Conservation (phyloP, 192 early-diverging fungal genomes). For the Entophlyctis luteolus region DNA sequence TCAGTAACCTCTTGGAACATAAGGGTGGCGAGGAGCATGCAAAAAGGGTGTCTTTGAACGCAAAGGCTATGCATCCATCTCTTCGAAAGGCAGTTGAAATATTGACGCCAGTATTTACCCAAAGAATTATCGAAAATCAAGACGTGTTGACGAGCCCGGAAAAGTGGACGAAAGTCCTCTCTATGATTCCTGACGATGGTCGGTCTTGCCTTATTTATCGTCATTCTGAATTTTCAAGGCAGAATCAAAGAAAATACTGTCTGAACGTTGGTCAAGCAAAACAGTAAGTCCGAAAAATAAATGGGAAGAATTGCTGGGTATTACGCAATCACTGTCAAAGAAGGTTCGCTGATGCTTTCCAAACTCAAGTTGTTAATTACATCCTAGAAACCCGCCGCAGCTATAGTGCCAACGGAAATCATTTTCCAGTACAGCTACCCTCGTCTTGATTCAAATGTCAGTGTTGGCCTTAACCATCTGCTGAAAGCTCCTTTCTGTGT, state of each 20-base stretch:
- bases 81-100: slow-evolving; percentile 42
- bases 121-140: slow-evolving; percentile 67
- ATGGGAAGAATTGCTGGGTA: slow-evolving; percentile 25
- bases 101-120: slow-evolving; percentile 69
- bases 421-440: slow-evolving; percentile 90
- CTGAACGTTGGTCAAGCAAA: slow-evolving; percentile 22
- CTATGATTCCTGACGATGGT: slow-evolving; percentile 75
- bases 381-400: slow-evolving; percentile 1
- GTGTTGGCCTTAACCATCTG: slow-evolving; percentile 86
- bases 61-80: slow-evolving; percentile 66
- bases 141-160: slow-evolving; percentile 61
- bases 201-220: not conserved
- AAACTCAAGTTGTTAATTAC: not conserved
- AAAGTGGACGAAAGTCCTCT: slow-evolving; percentile 73
- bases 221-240: not conserved
- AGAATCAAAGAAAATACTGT: slow-evolving; percentile 21
- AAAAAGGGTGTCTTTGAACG: slow-evolving; percentile 63
- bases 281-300: slow-evolving; percentile 2
- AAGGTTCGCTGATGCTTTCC: not conserved
- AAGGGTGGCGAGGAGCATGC: slow-evolving; percentile 71
- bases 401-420: slow-evolving; percentile 55
- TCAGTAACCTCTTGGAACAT: slow-evolving; percentile 22
- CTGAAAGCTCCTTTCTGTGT: slow-evolving; percentile 96
- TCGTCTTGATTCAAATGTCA: slow-evolving; percentile 88
- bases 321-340: not conserved